These are phyloP conservation scores for Lophium mytilinum DNA, from an alignment of 495 filamentous ascomycete genomes.

Conservation along the genomic window DNA sequence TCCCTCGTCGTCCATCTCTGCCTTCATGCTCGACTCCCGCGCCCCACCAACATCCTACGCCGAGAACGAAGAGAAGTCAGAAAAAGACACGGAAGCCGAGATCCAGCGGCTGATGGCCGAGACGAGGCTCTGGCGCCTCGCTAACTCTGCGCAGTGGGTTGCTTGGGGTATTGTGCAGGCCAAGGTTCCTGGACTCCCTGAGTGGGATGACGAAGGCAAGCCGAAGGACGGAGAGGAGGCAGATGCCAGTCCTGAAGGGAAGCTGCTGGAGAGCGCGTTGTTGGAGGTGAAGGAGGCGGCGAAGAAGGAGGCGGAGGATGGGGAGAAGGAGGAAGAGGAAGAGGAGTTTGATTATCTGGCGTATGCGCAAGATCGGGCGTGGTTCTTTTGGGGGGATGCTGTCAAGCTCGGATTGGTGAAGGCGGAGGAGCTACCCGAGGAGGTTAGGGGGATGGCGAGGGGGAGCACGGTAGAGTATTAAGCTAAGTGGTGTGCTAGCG, in stretches of 20 bases:
- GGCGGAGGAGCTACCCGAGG: conserved; percentile 63
- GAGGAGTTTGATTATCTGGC: conserved; percentile 86
- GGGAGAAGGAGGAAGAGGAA: conserved; percentile 34
- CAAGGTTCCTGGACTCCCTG: conserved; percentile 57
- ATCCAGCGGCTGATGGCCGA: conserved; percentile 65
- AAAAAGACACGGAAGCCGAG: conserved; percentile 53
- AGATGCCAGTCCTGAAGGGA: neutral
- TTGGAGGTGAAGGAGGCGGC: conserved; percentile 9
- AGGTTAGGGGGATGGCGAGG: conserved; percentile 7
- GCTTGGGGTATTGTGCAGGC: conserved; percentile 96
- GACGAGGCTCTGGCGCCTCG: conserved; percentile 73
- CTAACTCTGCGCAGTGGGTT: conserved; percentile 84
- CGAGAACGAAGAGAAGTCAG: conserved; percentile 45
- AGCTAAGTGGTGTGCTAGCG: neutral
- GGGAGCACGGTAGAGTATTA: conserved; percentile 22
- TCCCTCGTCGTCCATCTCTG: conserved; percentile 36
- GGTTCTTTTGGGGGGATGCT: conserved; percentile 91
- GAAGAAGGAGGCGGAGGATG: conserved; percentile 6
- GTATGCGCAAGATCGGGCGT: conserved; percentile 82
- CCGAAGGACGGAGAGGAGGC: conserved; percentile 8
- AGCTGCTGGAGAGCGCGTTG: conserved; percentile 10
- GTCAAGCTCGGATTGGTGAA: conserved; percentile 61
- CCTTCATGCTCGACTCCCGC: conserved; percentile 65
- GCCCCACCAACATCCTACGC: conserved; percentile 43
- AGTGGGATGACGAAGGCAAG: conserved; percentile 14